Percentiles rank a stretch among this genome's conserved stretches.
Evolutionary conservation across 352 stramenopile species (phyloP).

Genomic region (Phytophthora multivora): DNA sequence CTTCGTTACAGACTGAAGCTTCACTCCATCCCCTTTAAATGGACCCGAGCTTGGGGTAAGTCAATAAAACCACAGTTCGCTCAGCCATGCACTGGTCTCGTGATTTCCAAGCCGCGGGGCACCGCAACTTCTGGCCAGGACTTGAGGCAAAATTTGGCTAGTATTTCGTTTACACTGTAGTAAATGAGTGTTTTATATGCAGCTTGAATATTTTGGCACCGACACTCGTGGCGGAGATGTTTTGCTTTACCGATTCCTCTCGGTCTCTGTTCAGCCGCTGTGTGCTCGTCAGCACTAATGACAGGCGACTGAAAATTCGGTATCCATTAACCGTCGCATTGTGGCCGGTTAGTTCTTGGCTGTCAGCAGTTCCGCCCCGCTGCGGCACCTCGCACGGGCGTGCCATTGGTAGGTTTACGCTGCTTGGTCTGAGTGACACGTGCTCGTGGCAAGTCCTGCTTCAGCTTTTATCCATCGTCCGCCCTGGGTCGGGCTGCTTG

Average conservation of each 20-base stretch:
- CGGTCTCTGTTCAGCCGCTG: neutral
- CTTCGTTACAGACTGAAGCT: no score
- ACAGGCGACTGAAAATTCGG: constrained; percentile 16
- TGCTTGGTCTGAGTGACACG: constrained; percentile 15
- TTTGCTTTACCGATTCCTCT: no score
- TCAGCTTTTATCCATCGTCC: constrained; percentile 23
- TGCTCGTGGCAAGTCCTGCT: constrained; percentile 7
- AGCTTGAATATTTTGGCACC: constrained; percentile 9
- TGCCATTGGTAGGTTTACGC: constrained; percentile 13
- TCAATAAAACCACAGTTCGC: no score
- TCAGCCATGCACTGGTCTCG: no score
- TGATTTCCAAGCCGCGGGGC: no score
- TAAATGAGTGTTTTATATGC: neutral
- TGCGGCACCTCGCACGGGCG: no score
- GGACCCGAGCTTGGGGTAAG: no score
- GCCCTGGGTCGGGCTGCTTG: constrained; percentile 11
- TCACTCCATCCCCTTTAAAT: no score
- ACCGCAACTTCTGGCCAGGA: neutral
- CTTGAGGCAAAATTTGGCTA: neutral
- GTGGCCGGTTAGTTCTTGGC: constrained; percentile 13
- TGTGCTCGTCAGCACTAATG: constrained; percentile 10
- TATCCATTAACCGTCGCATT: constrained; percentile 22
- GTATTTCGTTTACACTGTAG: neutral
- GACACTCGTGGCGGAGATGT: constrained; percentile 6
- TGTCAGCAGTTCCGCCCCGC: neutral